phyloP scores from a whole-genome alignment of 257 asterid genomes.

The Nicotiana paniculata region DNA sequence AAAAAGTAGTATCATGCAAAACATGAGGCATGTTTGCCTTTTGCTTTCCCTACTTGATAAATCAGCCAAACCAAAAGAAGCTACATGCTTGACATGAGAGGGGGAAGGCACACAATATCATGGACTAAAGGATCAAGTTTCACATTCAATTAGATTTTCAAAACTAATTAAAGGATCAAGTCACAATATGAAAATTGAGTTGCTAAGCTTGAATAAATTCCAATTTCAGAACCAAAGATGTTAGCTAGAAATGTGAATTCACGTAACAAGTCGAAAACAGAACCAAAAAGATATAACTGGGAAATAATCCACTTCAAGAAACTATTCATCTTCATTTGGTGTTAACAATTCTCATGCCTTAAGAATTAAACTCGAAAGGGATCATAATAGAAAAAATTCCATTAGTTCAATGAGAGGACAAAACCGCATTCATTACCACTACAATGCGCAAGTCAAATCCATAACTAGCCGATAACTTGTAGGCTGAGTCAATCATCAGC shows the following conservation, averaged over 20 bases:
- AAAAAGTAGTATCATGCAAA: not conserved
- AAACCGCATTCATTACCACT: not conserved
- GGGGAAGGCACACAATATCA: too few relatives aligned
- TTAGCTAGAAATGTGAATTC: not conserved
- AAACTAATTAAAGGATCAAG: not conserved
- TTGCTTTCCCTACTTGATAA: not conserved
- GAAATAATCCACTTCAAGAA: not conserved
- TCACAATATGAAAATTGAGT: not conserved
- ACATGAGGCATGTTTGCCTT: not conserved
- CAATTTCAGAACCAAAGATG: not conserved
- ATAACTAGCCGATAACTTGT: slow-evolving; percentile 20
- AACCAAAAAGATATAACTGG: not conserved
- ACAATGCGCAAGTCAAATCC: not conserved
- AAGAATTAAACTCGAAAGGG: not conserved
- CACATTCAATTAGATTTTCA: not conserved
- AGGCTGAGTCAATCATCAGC: slow-evolving; percentile 17
- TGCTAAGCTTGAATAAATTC: not conserved
- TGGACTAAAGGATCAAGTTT: not conserved
- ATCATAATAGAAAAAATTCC: not conserved
- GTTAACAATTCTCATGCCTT: not conserved
- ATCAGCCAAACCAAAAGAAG: not conserved
- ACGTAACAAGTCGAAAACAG: not conserved
- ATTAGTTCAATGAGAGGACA: not conserved
- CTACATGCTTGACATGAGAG: not conserved
- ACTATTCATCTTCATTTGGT: not conserved